phyloP scores from a whole-genome alignment of 176 grass and related monocot species.

The Aegilops speltoides region DNA sequence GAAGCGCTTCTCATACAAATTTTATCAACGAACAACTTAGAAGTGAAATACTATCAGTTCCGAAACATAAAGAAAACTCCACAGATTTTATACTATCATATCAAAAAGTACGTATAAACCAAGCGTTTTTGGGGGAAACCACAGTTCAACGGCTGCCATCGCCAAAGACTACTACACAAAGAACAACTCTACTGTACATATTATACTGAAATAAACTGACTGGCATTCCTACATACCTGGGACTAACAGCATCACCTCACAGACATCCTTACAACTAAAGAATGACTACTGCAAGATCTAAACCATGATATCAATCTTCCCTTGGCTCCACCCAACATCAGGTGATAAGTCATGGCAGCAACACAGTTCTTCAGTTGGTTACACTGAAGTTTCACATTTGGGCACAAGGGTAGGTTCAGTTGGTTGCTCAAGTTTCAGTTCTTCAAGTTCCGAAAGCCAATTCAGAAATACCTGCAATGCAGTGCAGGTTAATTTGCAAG shows the following conservation, averaged over 20 bases:
- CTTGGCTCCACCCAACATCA: neutral
- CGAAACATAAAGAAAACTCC: neutral
- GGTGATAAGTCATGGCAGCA: neutral
- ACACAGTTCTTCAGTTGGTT: neutral
- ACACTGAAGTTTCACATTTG: neutral
- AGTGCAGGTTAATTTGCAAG: conserved; percentile 11
- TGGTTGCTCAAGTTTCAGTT: neutral
- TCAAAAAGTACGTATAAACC: too few species aligned
- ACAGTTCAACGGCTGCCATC: neutral
- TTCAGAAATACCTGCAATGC: conserved; percentile 9
- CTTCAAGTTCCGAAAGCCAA: neutral
- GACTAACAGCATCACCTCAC: neutral
- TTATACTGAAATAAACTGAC: neutral
- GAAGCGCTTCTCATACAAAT: too few species aligned
- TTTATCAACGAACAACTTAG: neutral
- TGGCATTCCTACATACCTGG: neutral
- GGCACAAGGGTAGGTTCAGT: neutral
- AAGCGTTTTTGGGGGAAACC: too few species aligned
- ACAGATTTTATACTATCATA: too few species aligned
- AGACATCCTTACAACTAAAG: neutral
- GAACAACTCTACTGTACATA: neutral
- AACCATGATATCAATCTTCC: neutral
- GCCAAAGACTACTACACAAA: neutral
- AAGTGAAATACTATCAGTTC: neutral
- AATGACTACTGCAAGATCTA: neutral